phyloP scores from a whole-genome alignment of 257 asterid species.

The Striga asiatica region DNA sequence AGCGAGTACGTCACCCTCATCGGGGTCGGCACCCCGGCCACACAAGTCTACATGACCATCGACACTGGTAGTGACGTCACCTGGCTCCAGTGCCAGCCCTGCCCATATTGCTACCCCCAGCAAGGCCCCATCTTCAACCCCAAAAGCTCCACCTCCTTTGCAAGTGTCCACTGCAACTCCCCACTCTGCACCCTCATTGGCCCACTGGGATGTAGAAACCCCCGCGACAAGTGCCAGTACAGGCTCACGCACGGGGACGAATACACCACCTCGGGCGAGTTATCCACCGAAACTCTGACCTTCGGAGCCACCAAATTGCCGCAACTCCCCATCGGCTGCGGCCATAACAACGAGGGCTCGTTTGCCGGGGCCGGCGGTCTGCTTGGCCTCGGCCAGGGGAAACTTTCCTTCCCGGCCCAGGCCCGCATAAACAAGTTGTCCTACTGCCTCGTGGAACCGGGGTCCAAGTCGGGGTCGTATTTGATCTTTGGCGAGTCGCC shows the following conservation, averaged over 20 bases:
- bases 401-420: background rate
- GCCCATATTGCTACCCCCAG: no score
- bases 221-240: no score
- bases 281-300: background rate
- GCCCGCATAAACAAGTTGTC: background rate
- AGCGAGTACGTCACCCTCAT: no score
- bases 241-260: background rate
- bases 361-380: background rate
- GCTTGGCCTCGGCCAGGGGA: background rate
- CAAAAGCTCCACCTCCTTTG: no score
- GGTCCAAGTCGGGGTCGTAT: slow-evolving; percentile 24
- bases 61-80: no score
- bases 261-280: background rate
- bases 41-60: no score
- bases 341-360: background rate
- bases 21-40: no score
- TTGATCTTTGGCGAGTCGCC: slow-evolving; percentile 58
- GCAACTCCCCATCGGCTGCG: background rate
- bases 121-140: no score
- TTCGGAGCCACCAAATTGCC: background rate
- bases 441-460: slow-evolving; percentile 24
- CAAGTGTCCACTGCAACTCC: no score
- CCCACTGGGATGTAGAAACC: no score
- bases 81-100: no score
- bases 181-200: no score